Evolutionary conservation across 2,329 filamentous ascomycete genomes (phyloP).

Genomic region (Cryphonectria parasitica): DNA sequence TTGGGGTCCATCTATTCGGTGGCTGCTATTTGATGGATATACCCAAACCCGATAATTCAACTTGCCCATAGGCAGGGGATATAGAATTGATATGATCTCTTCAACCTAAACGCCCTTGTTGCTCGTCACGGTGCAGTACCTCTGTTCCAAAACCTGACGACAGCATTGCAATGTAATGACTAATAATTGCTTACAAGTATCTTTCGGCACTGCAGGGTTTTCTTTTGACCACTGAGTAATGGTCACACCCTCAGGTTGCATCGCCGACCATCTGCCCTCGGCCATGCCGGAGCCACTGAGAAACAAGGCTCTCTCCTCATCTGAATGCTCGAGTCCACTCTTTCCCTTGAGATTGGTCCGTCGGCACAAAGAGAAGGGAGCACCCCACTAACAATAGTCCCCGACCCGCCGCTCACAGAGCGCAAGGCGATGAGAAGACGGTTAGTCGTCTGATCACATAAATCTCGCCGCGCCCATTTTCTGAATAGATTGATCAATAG

Average conservation of each 20-base stretch:
- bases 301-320: not conserved
- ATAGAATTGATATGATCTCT: constrained; percentile 4
- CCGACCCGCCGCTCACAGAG: not conserved
- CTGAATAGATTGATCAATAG: not conserved
- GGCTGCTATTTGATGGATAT: constrained; percentile 21
- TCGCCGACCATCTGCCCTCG: not conserved
- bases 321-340: not conserved
- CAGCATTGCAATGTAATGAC: not conserved
- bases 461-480: not conserved
- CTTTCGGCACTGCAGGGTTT: no score
- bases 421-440: not conserved
- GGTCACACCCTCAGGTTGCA: not conserved
- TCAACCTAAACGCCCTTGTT: not conserved
- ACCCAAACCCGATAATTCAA: constrained; percentile 14
- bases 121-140: not conserved
- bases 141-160: not conserved
- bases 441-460: not conserved
- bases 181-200: not conserved
- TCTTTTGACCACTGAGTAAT: not conserved
- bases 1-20: constrained; percentile 1
- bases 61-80: constrained; percentile 13
- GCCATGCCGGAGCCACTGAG: not conserved
- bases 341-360: not conserved
- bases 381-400: not conserved
- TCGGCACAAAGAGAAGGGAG: not conserved